Percentiles rank a stretch among this genome's conserved stretches.
These are phyloP conservation scores for Metahyphopichia silvanorum DNA, from an alignment of 805 yeast species.

Conservation along the genomic window DNA sequence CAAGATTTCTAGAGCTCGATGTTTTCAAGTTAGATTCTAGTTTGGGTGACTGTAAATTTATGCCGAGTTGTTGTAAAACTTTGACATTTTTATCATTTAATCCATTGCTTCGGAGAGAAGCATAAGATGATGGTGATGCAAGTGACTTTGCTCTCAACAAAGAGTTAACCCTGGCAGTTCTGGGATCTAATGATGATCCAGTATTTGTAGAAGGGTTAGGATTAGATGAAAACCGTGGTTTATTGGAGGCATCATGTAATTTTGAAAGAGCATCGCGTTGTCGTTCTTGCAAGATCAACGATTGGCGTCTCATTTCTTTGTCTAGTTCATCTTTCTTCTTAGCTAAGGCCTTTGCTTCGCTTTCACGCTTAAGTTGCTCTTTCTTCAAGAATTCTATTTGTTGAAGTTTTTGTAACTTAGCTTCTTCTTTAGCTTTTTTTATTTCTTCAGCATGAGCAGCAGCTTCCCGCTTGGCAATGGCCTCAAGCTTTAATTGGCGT, in stretches of 20 bases:
- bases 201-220: conserved; percentile 1
- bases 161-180: conserved; percentile 17
- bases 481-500: conserved; percentile 1
- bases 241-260: conserved; percentile 3
- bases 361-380: conserved; percentile 8
- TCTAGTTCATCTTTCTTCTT: conserved; percentile 11
- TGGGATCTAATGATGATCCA: conserved; percentile 36
- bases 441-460: conserved; percentile 5
- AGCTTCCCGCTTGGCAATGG: conserved; percentile 9
- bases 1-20: conserved; percentile 33
- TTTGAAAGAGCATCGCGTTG: conserved; percentile 29
- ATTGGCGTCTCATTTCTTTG: conserved; percentile 13
- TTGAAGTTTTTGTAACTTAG: conserved; percentile 14
- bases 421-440: conserved; percentile 8
- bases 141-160: conserved; percentile 36
- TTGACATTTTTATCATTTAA: conserved; percentile 23
- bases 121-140: conserved; percentile 22
- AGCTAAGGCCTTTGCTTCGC: conserved; percentile 5
- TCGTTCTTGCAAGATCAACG: conserved; percentile 18
- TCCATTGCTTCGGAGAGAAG: conserved; percentile 10
- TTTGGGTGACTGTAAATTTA: conserved; percentile 12
- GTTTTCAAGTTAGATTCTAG: conserved; percentile 26
- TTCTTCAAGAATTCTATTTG: conserved; percentile 14
- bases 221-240: background rate
- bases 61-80: conserved; percentile 37